These are phyloP conservation scores for Remersonia thermophila DNA, from an alignment of 2,329 filamentous ascomycete species.

Conservation along the genomic window DNA sequence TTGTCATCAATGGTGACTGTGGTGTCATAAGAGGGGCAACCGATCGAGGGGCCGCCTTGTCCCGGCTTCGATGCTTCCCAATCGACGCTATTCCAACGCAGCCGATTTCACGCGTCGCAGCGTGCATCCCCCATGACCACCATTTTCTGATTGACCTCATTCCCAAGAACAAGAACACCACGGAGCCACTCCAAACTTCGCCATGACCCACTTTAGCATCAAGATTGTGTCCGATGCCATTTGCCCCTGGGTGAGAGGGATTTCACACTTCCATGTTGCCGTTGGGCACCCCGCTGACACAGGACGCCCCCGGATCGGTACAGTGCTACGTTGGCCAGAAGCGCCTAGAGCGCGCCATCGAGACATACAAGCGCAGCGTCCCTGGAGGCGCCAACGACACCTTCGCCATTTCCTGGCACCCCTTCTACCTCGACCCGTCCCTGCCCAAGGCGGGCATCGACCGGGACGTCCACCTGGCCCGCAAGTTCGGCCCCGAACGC, in stretches of 20 bases:
- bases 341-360: slow-evolving; percentile 60
- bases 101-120: too few species aligned
- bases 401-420: slow-evolving; percentile 62
- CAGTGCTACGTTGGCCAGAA: slow-evolving; percentile 73
- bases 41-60: too few species aligned
- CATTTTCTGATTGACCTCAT: too few species aligned
- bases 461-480: slow-evolving; percentile 38
- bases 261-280: not conserved
- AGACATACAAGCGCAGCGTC: slow-evolving; percentile 48
- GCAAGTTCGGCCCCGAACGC: slow-evolving; percentile 55
- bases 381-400: slow-evolving; percentile 48
- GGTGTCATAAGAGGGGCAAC: not conserved
- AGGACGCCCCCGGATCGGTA: slow-evolving; percentile 7
- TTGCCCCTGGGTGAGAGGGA: slow-evolving; percentile 46
- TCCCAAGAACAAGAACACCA: too few species aligned
- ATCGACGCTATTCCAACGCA: not conserved
- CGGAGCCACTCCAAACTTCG: too few species aligned
- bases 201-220: slow-evolving; percentile 65
- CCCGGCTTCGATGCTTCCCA: not conserved
- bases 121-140: too few species aligned
- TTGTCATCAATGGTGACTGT: slow-evolving; percentile 3
- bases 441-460: slow-evolving; percentile 36
- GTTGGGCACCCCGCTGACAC: not conserved
- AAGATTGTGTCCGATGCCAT: slow-evolving; percentile 71
- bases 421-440: slow-evolving; percentile 68